Evolutionary conservation across 768 basidiomycete species (phyloP), one percentile per base, ranked within the genome.

Genomic region (Rhodotorula graminis): DNA sequence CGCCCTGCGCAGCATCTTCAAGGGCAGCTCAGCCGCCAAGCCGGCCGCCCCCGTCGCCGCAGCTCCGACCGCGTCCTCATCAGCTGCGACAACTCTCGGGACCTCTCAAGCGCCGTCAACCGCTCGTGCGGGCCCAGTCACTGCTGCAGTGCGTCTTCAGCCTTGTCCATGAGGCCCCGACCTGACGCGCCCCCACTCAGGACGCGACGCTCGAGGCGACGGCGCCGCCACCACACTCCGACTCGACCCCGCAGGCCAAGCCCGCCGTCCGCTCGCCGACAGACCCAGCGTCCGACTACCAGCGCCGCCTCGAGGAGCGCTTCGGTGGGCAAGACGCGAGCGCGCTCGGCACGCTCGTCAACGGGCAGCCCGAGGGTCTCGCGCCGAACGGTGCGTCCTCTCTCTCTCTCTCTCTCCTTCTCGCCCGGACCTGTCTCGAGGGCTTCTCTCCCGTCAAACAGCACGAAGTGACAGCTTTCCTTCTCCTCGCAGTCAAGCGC

Each of bases 281-380:
- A 29, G 47, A 50, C 23, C 47, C 61, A 9, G 57, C 69, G 7
- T 42, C 29, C 8, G 69, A 60, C 29, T 70, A 70, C 58, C 18
- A 64, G 58, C 46, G 44, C 2, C 50, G 42, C 0, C 64, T 70
- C 29, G 69, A 70, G 31, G 69, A 70, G 23, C 47, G 69, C 29
- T 70, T 70, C 42, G 69, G 69, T 8, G 69, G 69, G 3, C 57
- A 27, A 16, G 69, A 70, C 27, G 47, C 69, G 19, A 57, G 58
- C 0, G 69, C 69, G 40, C 29, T 70, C 5, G 69, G 69, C 2
- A n/a, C 60, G 18, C 40, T 70, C 10, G 69, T 70, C 31, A 57
- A 70, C 37, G 69, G 69, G 8, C 31, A 70, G 37, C 69, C 69
- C 1, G 46, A 70, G 42, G 69, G 69, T 1, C 5, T 70, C 29